Base-by-base conservation (phyloP, 139 green algal genomes). In the Chlamydomonas schloesseri region DNA sequence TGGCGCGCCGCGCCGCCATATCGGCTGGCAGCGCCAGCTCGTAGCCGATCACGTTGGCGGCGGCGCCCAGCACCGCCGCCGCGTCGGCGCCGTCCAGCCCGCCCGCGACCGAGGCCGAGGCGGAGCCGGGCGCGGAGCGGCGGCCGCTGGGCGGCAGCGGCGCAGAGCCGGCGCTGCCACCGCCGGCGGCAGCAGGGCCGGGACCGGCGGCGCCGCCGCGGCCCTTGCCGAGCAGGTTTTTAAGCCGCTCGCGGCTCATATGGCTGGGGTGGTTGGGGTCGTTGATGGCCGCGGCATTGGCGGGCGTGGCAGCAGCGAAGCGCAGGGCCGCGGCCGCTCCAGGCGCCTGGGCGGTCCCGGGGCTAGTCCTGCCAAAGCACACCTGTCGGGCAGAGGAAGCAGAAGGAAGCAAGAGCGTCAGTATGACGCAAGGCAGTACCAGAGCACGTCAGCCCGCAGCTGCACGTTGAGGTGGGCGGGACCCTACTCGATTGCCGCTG, bases 241-340 rank as follows among this genome's bases (percentile, higher is more conserved):
- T 67, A 1, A 85, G 79, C 4, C 79, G 67, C 47, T 85, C 79
- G 33, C 68, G 68, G 79, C 60, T 75, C 11, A 85, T 57, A 50
- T 85, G 79, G 79, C 47, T 58, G 10, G 15, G 0, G 64, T 47
- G 46, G 20, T 3, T 28, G 8, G 10, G 37, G 46, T 3, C 62
- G 37, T 62, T 4, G 60, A 28, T n/a, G 17, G 17, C 37, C 3
- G 37, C 29, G 13, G 60, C 62, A 37, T 37, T 17, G 31, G n/a
- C n/a, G 65, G n/a, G n/a, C n/a, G 31, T n/a, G 68, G 68, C 20
- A 34, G 68, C 5, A 34, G 33, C 20, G 68, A 33, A 28, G 68
- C 33, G 18, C 18, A 34, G 42, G 42, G 42, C 42, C 42, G 42
- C 42, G 42, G 42, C 42, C 42, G 42, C 42, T 5, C 42, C 5